Evolutionary conservation across 2,329 filamentous ascomycete genomes (phyloP).

Genomic region (Aureobasidium sp.): DNA sequence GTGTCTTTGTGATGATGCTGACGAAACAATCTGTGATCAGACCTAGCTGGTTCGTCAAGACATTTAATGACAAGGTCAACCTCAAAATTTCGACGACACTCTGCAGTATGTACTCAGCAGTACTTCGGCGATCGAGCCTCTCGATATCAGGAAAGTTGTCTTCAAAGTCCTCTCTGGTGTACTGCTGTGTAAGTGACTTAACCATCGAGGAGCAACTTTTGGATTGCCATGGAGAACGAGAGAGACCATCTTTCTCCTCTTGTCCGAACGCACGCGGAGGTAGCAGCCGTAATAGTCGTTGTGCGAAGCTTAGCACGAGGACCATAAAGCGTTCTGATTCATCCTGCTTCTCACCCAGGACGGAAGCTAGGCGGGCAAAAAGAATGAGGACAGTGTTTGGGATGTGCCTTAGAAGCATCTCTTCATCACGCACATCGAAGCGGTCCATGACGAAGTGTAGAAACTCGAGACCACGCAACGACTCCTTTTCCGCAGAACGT

Average conservation of each 20-base stretch:
- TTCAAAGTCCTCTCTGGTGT: neutral
- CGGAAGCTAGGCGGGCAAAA: constrained; percentile 33
- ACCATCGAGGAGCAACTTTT: neutral
- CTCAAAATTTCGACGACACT: neutral
- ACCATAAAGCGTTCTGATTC: constrained; percentile 15
- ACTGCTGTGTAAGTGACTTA: constrained; percentile 3
- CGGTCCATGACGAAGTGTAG: constrained; percentile 74
- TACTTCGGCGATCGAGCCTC: neutral
- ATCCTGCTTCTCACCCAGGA: neutral
- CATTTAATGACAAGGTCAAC: neutral
- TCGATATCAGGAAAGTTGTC: neutral
- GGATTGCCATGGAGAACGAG: neutral
- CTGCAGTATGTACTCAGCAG: constrained; percentile 1
- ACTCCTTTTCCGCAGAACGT: constrained; percentile 54
- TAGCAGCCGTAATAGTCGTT: constrained; percentile 15
- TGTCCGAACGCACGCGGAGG: constrained; percentile 18
- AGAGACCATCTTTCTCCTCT: neutral
- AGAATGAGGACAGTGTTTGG: constrained; percentile 61
- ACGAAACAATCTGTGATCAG: constrained; percentile 2
- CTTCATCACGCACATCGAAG: constrained; percentile 92
- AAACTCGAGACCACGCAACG: constrained; percentile 54
- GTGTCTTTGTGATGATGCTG: neutral
- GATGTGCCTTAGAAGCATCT: constrained; percentile 83
- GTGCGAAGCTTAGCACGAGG: constrained; percentile 12
- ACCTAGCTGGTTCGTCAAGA: neutral